Evolutionary conservation across 73 alveolate species (phyloP), one percentile per base, ranked within the genome.

Genomic region (Blepharisma stoltei): DNA sequence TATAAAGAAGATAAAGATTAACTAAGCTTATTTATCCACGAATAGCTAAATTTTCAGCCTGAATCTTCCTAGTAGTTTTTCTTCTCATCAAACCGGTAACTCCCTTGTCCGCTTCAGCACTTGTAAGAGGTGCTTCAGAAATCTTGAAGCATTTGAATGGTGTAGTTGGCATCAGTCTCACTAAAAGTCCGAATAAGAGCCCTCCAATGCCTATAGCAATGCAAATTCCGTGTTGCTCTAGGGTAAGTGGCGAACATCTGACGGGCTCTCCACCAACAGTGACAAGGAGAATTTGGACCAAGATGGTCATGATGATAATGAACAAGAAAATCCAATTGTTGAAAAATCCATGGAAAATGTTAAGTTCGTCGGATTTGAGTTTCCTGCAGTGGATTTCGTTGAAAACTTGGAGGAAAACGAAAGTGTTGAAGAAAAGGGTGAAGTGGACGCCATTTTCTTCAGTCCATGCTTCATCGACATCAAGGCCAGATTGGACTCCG

Each of bases 351-450:
- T 78, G 78, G 80, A 94, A 94, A 7, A 92, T 96, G 83, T 94
- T 94, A 47, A 49, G 70, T 81, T 94, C 99, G 43, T 84, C 79
- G 11, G 60, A 83, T 55, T 89, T 86, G 55, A 94, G 77, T 81
- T 94, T 94, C 67, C 97, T 89, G 54, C 96, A 88, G 81, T 92
- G 92, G 76, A 94, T 94, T 75, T 90, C 95, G 85, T 94, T 94
- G 84, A 94, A 94, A 67, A 94, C 98, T 83, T 94, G 93, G 83
- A 94, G 54, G 78, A 92, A 90, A 27, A 94, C 96, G 84, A 94
- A 94, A 0, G 92, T 88, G 82, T 94, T 83, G 90, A 94, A 94
- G 77, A 94, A 86, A 50, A 92, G 79, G 21, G 97, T 94, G 68
- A 78, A 92, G 78, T 89, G 95, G 2, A 25, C 73, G 38, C 48